Base-by-base conservation (phyloP, 1,284 basidiomycete species). In the Leccinum huronense region DNA sequence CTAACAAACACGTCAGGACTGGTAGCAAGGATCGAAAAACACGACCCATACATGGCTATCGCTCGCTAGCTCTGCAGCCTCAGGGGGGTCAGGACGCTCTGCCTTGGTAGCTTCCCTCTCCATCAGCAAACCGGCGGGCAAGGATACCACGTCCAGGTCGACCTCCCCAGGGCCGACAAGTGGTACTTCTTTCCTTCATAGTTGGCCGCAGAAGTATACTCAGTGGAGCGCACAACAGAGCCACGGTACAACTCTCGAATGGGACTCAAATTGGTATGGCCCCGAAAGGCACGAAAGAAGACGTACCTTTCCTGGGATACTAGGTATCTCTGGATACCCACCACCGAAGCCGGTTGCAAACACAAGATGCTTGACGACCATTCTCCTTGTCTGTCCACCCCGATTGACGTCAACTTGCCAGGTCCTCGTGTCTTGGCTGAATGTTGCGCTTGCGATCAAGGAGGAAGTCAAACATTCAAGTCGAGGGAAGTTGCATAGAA, bases 161-260 rank as follows among this genome's bases (percentile, higher is more conserved):
- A 90, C 89, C 71, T 95, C 93, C 1, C 94, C 94, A 1, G 91
- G 82, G 0, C 88, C 87, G 4, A 94, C 86, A 75, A 94, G 82
- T 0, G 94, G 93, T 1, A 93, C 86, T 66, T 75, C 56, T 68
- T 75, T 16, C 67, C 66, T 14, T 48, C 57, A 71, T 75, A 78
- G 7, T 76, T 73, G 2, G 65, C 60, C 0, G 73, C 78, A 13
- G 73, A 72, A 1, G 59, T 72, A 68, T 75, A 79, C 31, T 71
- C 58, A 19, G 77, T 70, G 5, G 82, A 83, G 67, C 84, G 82
- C 3, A 80, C 14, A 36, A 70, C 45, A 1, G 62, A 60, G 27
- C 75, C 68, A n/a, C 9, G 55, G 48, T 67, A 73, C 2, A 56
- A 56, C n/a, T 72, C 71, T 74, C 76, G n/a, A 9, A 1, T 31